Conservation (phyloP, 257 asterid genomes). For the Fraxinus americana region DNA sequence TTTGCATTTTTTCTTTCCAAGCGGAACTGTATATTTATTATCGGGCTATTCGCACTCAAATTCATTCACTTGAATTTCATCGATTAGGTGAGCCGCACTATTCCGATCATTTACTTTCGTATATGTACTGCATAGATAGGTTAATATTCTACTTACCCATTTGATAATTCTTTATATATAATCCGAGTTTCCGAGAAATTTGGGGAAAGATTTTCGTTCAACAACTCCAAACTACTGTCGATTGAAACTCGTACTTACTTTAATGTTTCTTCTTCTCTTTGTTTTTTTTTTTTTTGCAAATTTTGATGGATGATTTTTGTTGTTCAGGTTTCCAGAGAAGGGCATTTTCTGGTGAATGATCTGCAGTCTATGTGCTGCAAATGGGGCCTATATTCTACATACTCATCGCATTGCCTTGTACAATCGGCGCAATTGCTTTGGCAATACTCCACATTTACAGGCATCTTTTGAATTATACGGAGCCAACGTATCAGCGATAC, state of each 20-base stretch:
- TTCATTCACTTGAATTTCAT: slow-evolving; percentile 22
- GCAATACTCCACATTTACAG: slow-evolving; percentile 82
- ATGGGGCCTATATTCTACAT: slow-evolving; percentile 86
- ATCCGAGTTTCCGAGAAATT: slow-evolving; percentile 12
- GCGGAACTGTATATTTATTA: background rate
- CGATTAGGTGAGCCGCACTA: slow-evolving; percentile 28
- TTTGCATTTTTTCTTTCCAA: background rate
- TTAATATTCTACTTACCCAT: background rate
- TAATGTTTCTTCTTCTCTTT: too few relatives aligned
- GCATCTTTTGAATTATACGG: slow-evolving; percentile 92
- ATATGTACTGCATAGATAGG: slow-evolving; percentile 1
- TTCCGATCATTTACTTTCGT: slow-evolving; percentile 1
- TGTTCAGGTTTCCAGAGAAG: slow-evolving; percentile 23
- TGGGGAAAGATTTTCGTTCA: background rate
- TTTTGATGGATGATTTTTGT: slow-evolving; percentile 20
- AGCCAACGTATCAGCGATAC: slow-evolving; percentile 90
- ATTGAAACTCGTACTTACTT: slow-evolving; percentile 31
- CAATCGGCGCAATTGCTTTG: slow-evolving; percentile 72
- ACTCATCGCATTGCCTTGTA: slow-evolving; percentile 88
- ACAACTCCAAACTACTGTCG: slow-evolving; percentile 1
- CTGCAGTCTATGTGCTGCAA: slow-evolving; percentile 25
- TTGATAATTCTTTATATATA: slow-evolving; percentile 8
- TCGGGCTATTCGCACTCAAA: background rate
- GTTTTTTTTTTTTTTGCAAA: slow-evolving; percentile 1
- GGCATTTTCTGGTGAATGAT: slow-evolving; percentile 21